Evolutionary conservation across 768 basidiomycete species (phyloP).

Genomic region (Suillus tomentosus): DNA sequence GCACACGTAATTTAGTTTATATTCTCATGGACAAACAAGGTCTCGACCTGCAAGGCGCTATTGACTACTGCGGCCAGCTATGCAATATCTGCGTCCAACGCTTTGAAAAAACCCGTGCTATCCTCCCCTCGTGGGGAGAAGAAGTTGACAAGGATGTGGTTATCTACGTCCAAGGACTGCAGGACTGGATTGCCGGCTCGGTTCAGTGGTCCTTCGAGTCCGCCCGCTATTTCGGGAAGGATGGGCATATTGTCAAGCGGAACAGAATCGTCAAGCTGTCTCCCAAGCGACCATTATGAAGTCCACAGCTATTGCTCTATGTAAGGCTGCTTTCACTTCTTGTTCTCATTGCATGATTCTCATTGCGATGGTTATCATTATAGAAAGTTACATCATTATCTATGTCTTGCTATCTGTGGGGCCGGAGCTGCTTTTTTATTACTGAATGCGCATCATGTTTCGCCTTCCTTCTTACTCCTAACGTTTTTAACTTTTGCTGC

Average conservation of each 20-base stretch:
- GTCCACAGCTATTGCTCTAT: no score
- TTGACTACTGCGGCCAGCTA: not conserved
- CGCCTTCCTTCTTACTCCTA: not conserved
- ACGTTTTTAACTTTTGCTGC: not conserved
- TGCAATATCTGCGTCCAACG: not conserved
- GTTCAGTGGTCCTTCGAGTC: conserved; percentile 61
- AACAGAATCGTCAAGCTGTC: conserved; percentile 53
- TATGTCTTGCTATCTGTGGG: not conserved
- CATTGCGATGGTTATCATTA: not conserved
- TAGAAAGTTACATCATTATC: not conserved
- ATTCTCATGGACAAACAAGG: not conserved
- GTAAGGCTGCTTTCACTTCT: not conserved
- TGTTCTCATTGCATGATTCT: not conserved
- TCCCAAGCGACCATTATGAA: conserved; percentile 31
- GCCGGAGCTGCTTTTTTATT: not conserved
- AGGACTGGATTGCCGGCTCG: not conserved
- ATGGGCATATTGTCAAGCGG: conserved; percentile 39
- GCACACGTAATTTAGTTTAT: not conserved
- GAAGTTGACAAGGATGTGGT: not conserved
- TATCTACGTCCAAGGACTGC: not conserved
- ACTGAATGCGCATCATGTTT: not conserved
- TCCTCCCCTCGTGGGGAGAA: not conserved
- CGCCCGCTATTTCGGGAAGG: conserved; percentile 63
- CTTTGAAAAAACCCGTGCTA: not conserved
- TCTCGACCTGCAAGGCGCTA: not conserved